Evolutionary conservation across 306 rosid genomes (phyloP), one percentile per base, ranked within the genome.

Genomic region (Citrullus mucosospermus): DNA sequence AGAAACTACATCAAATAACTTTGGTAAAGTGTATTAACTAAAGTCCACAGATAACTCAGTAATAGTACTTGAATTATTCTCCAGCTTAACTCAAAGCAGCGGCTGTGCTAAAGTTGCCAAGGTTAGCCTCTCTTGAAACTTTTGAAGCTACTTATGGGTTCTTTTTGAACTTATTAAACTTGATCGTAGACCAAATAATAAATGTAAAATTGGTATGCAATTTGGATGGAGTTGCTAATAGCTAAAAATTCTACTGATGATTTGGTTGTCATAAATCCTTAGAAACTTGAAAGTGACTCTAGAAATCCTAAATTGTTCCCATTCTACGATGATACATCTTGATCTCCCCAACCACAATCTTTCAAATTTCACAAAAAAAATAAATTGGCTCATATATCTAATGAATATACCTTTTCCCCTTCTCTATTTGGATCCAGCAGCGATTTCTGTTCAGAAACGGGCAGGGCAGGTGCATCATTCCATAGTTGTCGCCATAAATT

Each of bases 351-450:
- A 14, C 41, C 12, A 71, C 8, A 44, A 48, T 28, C 14, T 48
- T 46, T 71, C 57, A 22, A 8, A 3, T 3, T 46, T 70, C 76
- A 46, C 2, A 28, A 72, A 72, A 57, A 43, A 28, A 72, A 50
- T 25, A 72, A 16, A 25, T 8, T 0, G 25, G 8, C 48, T 72
- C 8, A 28, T 28, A 50, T 30, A 72, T 46, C 80, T 28, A 70
- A 74, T 22, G 77, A 53, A 73, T 84, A 75, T 82, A 87, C 99
- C 86, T 95, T 95, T 87, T 95, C 99, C 77, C 97, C 99, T 86
- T 95, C 99, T 81, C 97, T 95, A 63, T 86, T 85, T 78, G 97
- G 97, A 88, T 95, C 99, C 71, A 92, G 86, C 79, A 92, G 93
- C 8, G 93, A 93, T 85, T 92, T 95, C 84, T 95, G 97, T 81